Evolutionary conservation across 2,329 filamentous ascomycete genomes (phyloP), one percentile per base, ranked within the genome.

Genomic region (Trichoderma hamatum): DNA sequence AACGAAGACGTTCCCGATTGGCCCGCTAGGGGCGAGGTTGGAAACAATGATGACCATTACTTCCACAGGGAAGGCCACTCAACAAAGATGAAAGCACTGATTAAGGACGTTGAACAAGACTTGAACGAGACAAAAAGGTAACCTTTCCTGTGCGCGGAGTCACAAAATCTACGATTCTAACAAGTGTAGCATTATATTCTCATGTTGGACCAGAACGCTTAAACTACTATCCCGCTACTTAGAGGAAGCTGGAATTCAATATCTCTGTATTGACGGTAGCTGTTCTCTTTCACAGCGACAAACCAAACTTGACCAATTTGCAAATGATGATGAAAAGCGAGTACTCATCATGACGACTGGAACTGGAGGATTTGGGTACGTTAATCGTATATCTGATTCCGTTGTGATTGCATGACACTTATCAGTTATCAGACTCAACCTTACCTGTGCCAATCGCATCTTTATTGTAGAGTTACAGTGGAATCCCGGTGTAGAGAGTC

Each of bases 391-490:
- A n/a, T n/a, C 39, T 2, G 46, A 24, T 4, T 24, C 32, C 5
- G 2, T 3, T 6, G 34, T n/a, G 3, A 10, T 26, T 19, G 13
- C 3, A 34, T 7, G 24, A 32, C 3, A 6, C 26, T 66, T 28
- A 66, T n/a, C 5, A 13, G 21, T 2, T 26, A 14, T 46, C 5
- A 83, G 83, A 11, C 69, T 86, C 0, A 85, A 86, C n/a, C 76
- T 87, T 3, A 81, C 82, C 0, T 78, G 78, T 0, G 84, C 84
- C 0, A 84, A 82, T 54, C 78, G 81, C 0, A 80, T 87, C 0
- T 84, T 84, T 69, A 81, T 87, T 3, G 75, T 86, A 0, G 85
- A 87, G 61, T 81, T 83, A 0, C 85, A 87, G 30, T 87, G 85
- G 84, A 87, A 87, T 49, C 85, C 84, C 0, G 82, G 80, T 2